Base-by-base conservation (phyloP, 352 stramenopile genomes). In the Phytophthora ramorum region DNA sequence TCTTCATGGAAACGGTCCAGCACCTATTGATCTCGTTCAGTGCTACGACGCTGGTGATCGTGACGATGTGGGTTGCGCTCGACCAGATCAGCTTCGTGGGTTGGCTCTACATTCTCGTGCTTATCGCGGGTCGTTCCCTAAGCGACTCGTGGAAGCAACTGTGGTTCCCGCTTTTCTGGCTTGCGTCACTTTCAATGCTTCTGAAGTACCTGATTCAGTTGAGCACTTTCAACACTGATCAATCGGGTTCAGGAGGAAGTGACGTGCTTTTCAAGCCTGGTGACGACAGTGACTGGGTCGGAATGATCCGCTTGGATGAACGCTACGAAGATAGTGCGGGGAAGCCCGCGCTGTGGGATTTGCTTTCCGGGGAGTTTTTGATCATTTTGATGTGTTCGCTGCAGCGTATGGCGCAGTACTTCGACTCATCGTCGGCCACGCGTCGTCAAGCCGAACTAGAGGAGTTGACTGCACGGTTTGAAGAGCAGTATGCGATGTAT, bases 131-230 rank as follows among this genome's bases (percentile, higher is more conserved):
- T 4, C 75, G 86, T 24, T 77, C 81, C 9, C 48, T 95, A 22
- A 74, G 67, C 6, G 68, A 75, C 16, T 76, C 79, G 13, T 95
- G 86, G 86, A 83, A 84, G 48, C 80, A 78, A 38, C 53, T 95
- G 9, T 95, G 86, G 86, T 87, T 90, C 37, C 86, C 86, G 17
- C 60, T 95, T 12, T 95, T 93, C 46, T 95, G 86, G 84, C 71
- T 95, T 2, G 89, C 84, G 40, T 71, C 76, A 13, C 66, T 89
- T 6, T 73, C 81, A 12, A 73, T 90, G 26, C 58, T 85, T 4
- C 44, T 88, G 22, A 89, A 83, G 26, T 95, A 91, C 45, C 12
- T 81, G 19, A 92, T 90, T 58, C 86, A 95, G 53, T 40, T 95
- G 17, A 83, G 71, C 38, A 71, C 72, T 14, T 84, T 95, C 20